Base-by-base conservation (phyloP, 2,329 filamentous ascomycete genomes). In the Calcarisporium arbuscula region DNA sequence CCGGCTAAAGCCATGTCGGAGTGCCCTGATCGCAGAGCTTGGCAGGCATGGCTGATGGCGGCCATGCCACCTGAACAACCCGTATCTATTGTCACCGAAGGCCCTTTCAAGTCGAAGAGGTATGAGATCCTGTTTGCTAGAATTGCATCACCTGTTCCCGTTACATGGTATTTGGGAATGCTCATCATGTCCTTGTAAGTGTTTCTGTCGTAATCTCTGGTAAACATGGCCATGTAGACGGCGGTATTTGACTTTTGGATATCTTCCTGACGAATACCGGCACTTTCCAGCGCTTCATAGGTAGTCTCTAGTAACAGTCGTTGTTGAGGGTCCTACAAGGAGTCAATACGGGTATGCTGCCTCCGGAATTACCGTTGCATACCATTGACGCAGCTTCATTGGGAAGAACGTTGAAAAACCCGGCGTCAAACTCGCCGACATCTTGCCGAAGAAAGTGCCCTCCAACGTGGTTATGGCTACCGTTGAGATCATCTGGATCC, bases 291-390 rank as follows among this genome's bases (percentile, higher is more conserved):
- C 0, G 67, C 66, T 47, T 74, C 69, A 41, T 67, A 73, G 2
- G 65, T 62, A 39, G 62, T 66, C 48, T 74, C 68, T 3, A 72
- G 56, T 17, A 70, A 54, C n/a, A 71, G 50, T 1, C 68, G 58
- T 38, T 72, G 67, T 40, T 72, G 68, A 1, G 69, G 69, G 28
- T 74, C 68, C n/a, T n/a, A n/a, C n/a, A n/a, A n/a, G n/a, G n/a
- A n/a, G n/a, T n/a, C n/a, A n/a, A n/a, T n/a, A n/a, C n/a, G n/a
- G n/a, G n/a, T n/a, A n/a, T n/a, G n/a, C n/a, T n/a, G n/a, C n/a
- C n/a, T n/a, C n/a, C n/a, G n/a, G n/a, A n/a, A n/a, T n/a, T n/a
- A n/a, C n/a, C n/a, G n/a, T n/a, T n/a, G n/a, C 30, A 22, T 34
- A n/a, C 21, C 31, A 28, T 35, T 5, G 23, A 35, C 11, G 28